A percentile compares a stretch with the other conserved stretches of the same genome.
phyloP scores from a whole-genome alignment of 2,329 filamentous ascomycete species.

The Colletotrichum tropicale region DNA sequence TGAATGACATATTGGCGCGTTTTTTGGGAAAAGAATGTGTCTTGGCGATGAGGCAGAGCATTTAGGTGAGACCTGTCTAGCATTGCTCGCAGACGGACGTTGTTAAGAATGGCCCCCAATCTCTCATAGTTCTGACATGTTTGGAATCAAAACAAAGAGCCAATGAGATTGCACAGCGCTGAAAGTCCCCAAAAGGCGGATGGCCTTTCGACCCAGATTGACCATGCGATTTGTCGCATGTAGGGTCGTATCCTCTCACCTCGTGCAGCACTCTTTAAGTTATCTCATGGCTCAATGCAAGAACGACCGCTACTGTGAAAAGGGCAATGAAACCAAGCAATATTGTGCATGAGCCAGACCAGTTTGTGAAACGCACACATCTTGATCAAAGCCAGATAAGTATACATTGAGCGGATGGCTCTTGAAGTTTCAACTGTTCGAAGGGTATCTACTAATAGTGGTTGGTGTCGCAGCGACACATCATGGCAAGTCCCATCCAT shows the following conservation, averaged over 20 bases:
- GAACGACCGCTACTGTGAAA: too few species aligned
- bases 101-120: not conserved
- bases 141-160: not conserved
- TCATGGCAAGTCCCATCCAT: not conserved
- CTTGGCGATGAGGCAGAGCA: not conserved
- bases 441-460: not conserved
- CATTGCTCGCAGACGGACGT: not conserved
- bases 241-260: too few species aligned
- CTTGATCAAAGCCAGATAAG: too few species aligned
- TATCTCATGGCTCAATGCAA: too few species aligned
- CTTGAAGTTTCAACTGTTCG: rapidly evolving
- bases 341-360: not conserved
- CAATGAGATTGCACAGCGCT: not conserved
- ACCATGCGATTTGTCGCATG: too few species aligned
- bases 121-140: not conserved
- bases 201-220: too few species aligned
- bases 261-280: too few species aligned
- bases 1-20: not conserved
- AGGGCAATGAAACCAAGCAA: too few species aligned
- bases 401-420: not conserved
- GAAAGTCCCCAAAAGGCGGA: not conserved
- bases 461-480: not conserved
- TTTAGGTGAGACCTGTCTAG: not conserved
- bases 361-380: rapidly evolving
- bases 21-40: not conserved